phyloP scores from a whole-genome alignment of 1,284 basidiomycete genomes.

The Boletus calvinii region DNA sequence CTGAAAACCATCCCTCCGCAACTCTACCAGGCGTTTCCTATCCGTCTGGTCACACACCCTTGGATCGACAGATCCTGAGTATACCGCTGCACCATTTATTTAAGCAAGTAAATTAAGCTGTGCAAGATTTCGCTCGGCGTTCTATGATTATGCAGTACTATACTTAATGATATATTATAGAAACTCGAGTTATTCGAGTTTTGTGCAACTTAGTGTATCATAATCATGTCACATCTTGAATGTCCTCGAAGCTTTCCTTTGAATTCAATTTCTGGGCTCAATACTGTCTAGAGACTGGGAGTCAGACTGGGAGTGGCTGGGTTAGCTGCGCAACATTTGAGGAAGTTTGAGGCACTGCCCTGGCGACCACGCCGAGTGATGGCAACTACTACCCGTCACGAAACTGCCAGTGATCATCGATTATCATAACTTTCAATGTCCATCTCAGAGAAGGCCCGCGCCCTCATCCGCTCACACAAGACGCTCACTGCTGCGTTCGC shows the following conservation, averaged over 20 bases:
- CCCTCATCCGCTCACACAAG: conserved; percentile 27
- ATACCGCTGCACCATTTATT: conserved; percentile 6
- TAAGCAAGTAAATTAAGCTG: conserved; percentile 24
- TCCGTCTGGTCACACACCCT: conserved; percentile 52
- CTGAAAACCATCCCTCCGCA: conserved; percentile 33
- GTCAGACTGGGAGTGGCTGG: too few relatives aligned
- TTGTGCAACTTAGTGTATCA: too few relatives aligned
- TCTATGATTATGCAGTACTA: conserved; percentile 4
- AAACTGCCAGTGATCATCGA: not conserved
- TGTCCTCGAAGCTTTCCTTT: not conserved
- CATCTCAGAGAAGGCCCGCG: conserved; percentile 27
- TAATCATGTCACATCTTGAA: too few relatives aligned
- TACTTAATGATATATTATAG: conserved; percentile 13
- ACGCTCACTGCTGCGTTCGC: conserved; percentile 33
- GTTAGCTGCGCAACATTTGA: too few relatives aligned
- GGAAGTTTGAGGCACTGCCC: not conserved
- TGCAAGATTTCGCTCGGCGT: not conserved
- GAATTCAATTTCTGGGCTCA: not conserved
- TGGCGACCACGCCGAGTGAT: not conserved
- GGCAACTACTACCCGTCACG: conserved; percentile 1
- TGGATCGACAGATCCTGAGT: conserved; percentile 37
- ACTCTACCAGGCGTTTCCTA: conserved; percentile 45
- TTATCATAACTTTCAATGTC: conserved; percentile 19
- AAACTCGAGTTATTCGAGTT: not conserved
- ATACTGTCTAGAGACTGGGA: not conserved